Evolutionary conservation across 768 basidiomycete species (phyloP), one percentile per base, ranked within the genome.

Genomic region (Boletellus ananas): DNA sequence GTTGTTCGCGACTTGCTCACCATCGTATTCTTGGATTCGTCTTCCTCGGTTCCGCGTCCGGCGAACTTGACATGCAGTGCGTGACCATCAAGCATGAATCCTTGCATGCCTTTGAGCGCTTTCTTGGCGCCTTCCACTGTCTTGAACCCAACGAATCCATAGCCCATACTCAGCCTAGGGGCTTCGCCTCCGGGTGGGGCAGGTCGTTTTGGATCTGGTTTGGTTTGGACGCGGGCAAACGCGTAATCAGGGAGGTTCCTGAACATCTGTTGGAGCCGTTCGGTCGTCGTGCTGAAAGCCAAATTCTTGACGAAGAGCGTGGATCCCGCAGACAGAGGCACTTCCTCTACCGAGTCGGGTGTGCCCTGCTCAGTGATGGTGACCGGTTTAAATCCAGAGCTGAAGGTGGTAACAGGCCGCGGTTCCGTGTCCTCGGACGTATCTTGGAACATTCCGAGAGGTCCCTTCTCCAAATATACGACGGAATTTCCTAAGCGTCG

Each of bases 251-350:
- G 84, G 0, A 98, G 74, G 52, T 83, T 75, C 29, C 80, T 75
- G 63, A 95, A 90, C 31, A 87, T 76, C 40, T 80, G 74, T 4
- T 71, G 70, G 13, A 99, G 75, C 20, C 83, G 78, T 50, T 87
- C 85, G 29, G 83, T 73, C 0, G 91, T 87, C 29, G 94, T 97
- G n/a, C 80, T 74, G 71, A 97, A 98, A n/a, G 91, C 77, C 36
- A 99, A 73, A 60, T 97, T 97, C 80, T 97, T 97, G 69, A 97
- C 76, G 67, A 92, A 97, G 13, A 97, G 78, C 14, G 94, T 97
- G 36, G 88, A 77, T 1, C 91, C 94, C 0, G 76, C 74, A 17
- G 77, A 74, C n/a, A 80, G 63, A 14, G 74, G 65, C 6, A 71
- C 70, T 21, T 74, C 78, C 34, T 63, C 70, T 2, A 47, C 69